phyloP scores from a whole-genome alignment of 768 basidiomycete genomes.

The Mycena alexandri region DNA sequence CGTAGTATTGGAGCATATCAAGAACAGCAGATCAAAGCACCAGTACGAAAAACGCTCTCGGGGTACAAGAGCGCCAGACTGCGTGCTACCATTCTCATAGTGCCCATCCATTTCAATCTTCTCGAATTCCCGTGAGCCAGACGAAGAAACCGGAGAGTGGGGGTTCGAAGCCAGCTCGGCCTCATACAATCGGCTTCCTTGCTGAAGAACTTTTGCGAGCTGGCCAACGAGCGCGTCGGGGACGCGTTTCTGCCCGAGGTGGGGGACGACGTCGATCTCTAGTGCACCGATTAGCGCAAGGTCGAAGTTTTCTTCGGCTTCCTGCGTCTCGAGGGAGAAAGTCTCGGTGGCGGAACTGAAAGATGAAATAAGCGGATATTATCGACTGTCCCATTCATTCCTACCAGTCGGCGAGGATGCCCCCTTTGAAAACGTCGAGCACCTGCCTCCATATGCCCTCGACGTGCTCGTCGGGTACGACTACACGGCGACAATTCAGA shows the following conservation, averaged over 20 bases:
- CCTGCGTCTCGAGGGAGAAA: conserved; percentile 75
- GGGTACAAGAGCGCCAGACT: conserved; percentile 65
- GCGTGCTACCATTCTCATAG: conserved; percentile 70
- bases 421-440: conserved; percentile 85
- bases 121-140: conserved; percentile 45
- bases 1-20: conserved; percentile 78
- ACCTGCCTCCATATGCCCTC: conserved; percentile 91
- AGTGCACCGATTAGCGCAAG: conserved; percentile 81
- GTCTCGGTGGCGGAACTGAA: conserved; percentile 68
- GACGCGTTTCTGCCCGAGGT: conserved; percentile 75
- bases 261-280: conserved; percentile 84
- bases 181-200: conserved; percentile 77
- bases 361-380: neutral
- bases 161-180: conserved; percentile 33
- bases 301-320: conserved; percentile 88
- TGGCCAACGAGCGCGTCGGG: conserved; percentile 78
- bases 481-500: conserved; percentile 46
- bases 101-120: conserved; percentile 52
- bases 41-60: conserved; percentile 92
- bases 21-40: conserved; percentile 90
- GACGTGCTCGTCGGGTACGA: conserved; percentile 70
- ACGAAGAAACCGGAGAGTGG: conserved; percentile 34
- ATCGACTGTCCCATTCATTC: conserved; percentile 39
- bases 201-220: conserved; percentile 77
- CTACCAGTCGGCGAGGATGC: conserved; percentile 88